phyloP scores from a whole-genome alignment of 257 asterid species.

The Eustoma russellianum region DNA sequence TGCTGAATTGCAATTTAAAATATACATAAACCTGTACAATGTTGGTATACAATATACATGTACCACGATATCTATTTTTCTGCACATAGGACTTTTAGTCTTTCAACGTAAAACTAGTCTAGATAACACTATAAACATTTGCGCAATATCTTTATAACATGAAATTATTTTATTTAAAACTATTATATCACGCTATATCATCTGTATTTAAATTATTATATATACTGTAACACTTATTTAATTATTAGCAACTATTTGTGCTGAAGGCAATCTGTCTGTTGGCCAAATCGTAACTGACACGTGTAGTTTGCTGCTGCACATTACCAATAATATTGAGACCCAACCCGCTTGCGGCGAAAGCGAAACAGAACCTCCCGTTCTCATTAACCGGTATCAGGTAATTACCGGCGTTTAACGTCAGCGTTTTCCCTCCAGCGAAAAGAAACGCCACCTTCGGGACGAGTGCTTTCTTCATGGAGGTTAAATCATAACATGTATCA shows the following conservation, averaged over 20 bases:
- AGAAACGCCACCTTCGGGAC: conserved; percentile 62
- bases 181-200: too few species aligned
- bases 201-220: too few species aligned
- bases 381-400: conserved; percentile 57
- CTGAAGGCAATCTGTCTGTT: conserved; percentile 49
- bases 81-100: too few species aligned
- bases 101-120: too few species aligned
- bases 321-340: conserved; percentile 70
- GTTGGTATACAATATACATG: too few species aligned
- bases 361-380: conserved; percentile 54
- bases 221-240: too few species aligned
- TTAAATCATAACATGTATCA: conserved; percentile 71
- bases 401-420: conserved; percentile 40
- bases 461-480: conserved; percentile 23
- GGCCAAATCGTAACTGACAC: conserved; percentile 61
- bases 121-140: too few species aligned
- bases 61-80: too few species aligned
- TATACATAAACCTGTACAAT: too few species aligned
- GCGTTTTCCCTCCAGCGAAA: conserved; percentile 36
- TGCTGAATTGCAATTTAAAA: too few species aligned
- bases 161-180: too few species aligned
- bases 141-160: too few species aligned
- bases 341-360: conserved; percentile 52
- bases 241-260: conserved; percentile 68
- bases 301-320: conserved; percentile 82